Base-by-base conservation (phyloP, 2,329 filamentous ascomycete species). In the Arthrinium puccinioides region DNA sequence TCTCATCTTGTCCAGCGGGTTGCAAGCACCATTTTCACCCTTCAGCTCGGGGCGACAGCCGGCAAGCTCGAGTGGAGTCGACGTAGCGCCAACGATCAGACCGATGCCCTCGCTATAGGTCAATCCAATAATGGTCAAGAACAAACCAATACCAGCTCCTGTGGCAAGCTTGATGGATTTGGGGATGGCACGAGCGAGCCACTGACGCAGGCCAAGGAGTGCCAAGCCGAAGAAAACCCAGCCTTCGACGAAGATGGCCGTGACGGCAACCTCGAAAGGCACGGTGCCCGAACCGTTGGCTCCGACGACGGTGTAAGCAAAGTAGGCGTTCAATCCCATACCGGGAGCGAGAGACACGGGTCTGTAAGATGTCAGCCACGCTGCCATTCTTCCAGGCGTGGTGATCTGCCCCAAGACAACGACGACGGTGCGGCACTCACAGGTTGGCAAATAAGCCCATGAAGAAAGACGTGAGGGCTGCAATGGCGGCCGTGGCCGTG, bases 301-400 rank as follows among this genome's bases (percentile, higher is more conserved):
- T 4, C 87, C 87, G 39, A 94, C 87, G 30, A 87, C 82, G 54
- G 62, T 52, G 31, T 52, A 94, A 19, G 87, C 75, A 54, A 94
- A 94, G 59, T 94, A 94, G 14, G 87, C 87, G 54, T 94, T 94
- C 38, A 94, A 60, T 19, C 87, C 83, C 82, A 87, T 85, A 25
- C 83, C 83, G 13, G 83, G 82, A 6, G 82, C 83, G 29, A 86
- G 61, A 8, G 77, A 80, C 47, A 87, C 79, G 2, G 83, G 82
- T 42, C 61, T 65, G 13, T 36, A 3, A 61, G 6, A 9, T n/a
- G n/a, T n/a, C n/a, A n/a, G n/a, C n/a, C 29, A 23, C 19, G 28
- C 23, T 33, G 27, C 51, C 60, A 25, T 60, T 50, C 23, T 53
- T 57, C n/a, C 23, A 62, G 59, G 20, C 64, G 67, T 65, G 21